Base-by-base conservation (phyloP, 805 yeast genomes). In the Lipomyces oligophaga region DNA sequence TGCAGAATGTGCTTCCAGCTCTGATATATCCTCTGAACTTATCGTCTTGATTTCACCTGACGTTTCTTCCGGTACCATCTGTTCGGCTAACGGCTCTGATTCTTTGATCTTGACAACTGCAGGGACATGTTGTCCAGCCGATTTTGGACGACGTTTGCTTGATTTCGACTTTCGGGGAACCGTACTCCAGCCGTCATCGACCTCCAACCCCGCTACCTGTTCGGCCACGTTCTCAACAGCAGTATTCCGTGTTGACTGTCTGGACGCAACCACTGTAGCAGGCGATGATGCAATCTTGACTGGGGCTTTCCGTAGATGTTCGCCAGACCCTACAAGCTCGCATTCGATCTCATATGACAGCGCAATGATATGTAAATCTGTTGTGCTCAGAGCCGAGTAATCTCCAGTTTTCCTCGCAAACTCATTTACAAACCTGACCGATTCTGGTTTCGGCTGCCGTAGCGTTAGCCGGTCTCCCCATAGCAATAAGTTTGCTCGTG, bases 401-500 rank as follows among this genome's bases (percentile, higher is more conserved):
- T 93, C 99, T 63, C 99, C 99, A 0, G 97, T 89, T 39, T 83
- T 69, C 60, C 77, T 82, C 10, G 97, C 82, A 68, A 93, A 90
- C 3, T 75, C 79, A 4, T 76, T 69, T 7, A 88, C 57, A 34
- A 47, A 76, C 50, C 77, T 77, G 31, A 90, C 75, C 30, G 75
- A 75, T 28, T 67, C 79, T 4, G 77, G 69, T 45, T 72, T 77
- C 2, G 99, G 98, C 57, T 89, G 97, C 66, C 88, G 77, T 15
- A 69, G 61, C 45, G 70, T 68, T 41, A 93, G 69, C 11, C 68
- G 66, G 38, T 85, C 89, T 21, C 81, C 85, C 96, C 97, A 88
- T 7, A 89, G 70, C 38, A 78, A 69, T 35, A 93, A 69, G 59
- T 89, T 89, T 55, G 77, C 77, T 65, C 96, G 75, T 5, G 94